phyloP scores from a whole-genome alignment of 768 basidiomycete genomes.

The Hygrophoropsis aurantiaca region DNA sequence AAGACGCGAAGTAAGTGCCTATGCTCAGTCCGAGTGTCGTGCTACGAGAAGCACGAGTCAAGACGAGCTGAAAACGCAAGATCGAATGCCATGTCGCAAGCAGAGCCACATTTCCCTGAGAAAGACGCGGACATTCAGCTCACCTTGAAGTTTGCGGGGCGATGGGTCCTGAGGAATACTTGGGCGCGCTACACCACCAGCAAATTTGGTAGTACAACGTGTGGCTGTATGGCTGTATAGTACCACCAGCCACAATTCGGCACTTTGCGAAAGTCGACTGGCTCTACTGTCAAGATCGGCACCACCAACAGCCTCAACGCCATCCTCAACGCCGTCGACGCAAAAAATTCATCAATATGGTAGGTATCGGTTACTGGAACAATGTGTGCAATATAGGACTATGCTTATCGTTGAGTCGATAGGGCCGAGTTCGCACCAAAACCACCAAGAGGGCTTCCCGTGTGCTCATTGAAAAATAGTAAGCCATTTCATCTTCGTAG shows the following conservation, averaged over 20 bases:
- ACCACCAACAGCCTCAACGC: slow-evolving; percentile 20
- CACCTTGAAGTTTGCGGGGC: slow-evolving; percentile 40
- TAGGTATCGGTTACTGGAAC: slow-evolving; percentile 25
- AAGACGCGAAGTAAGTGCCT: slow-evolving; percentile 34
- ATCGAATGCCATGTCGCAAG: slow-evolving; percentile 10
- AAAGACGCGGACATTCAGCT: slow-evolving; percentile 31
- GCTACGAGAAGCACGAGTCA: slow-evolving; percentile 82
- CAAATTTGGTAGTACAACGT: not conserved
- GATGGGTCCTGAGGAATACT: slow-evolving; percentile 18
- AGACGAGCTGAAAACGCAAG: slow-evolving; percentile 35
- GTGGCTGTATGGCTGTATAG: slow-evolving; percentile 32
- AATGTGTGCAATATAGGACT: not conserved
- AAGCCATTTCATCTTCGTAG: slow-evolving; percentile 36
- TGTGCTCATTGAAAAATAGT: slow-evolving; percentile 99
- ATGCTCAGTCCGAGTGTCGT: slow-evolving; percentile 83
- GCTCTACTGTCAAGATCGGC: slow-evolving; percentile 8
- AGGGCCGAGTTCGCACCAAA: slow-evolving; percentile 99
- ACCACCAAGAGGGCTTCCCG: slow-evolving; percentile 99
- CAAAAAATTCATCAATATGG: slow-evolving; percentile 46
- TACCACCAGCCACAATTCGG: slow-evolving; percentile 31
- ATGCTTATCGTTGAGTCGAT: slow-evolving; percentile 17
- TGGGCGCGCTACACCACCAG: not conserved
- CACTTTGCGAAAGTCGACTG: slow-evolving; percentile 17
- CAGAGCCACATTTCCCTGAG: slow-evolving; percentile 15
- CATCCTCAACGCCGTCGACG: slow-evolving; percentile 24